phyloP scores from a whole-genome alignment of 2,329 filamentous ascomycete species.

The Stachybotrys chartarum region DNA sequence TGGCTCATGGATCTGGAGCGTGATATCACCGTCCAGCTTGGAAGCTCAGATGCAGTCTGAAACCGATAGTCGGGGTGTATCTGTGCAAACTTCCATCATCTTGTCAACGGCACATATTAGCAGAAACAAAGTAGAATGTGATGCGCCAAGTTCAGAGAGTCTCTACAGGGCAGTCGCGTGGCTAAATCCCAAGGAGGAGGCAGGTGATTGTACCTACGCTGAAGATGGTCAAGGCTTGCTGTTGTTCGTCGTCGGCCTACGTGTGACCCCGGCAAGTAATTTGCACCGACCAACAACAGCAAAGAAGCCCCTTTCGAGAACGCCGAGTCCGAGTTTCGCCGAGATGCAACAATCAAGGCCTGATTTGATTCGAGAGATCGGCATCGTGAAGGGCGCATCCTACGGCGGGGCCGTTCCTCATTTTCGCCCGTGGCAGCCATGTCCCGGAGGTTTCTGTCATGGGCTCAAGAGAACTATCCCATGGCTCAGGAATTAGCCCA shows the following conservation, averaged over 20 bases:
- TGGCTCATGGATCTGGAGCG: not conserved
- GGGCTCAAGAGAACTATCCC: not conserved
- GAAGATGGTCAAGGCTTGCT: not conserved
- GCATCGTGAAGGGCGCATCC: not conserved
- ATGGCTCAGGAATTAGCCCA: not conserved
- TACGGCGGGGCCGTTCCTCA: not conserved
- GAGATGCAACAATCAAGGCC: not conserved
- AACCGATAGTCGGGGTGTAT: not conserved
- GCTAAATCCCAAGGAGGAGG: not conserved
- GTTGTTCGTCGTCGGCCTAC: not conserved
- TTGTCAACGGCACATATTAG: not conserved
- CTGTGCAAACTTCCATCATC: not conserved
- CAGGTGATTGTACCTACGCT: not conserved
- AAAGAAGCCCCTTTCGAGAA: not conserved
- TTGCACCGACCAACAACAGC: not conserved
- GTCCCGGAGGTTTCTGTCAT: not conserved
- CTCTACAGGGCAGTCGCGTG: not conserved
- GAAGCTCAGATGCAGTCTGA: not conserved
- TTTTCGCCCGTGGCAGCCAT: not conserved
- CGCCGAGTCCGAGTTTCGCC: not conserved
- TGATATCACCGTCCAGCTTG: not conserved
- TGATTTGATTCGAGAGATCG: not conserved
- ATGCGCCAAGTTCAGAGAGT: not conserved
- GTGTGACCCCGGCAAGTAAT: not conserved
- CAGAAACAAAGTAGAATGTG: not conserved